Percentiles rank a stretch among this genome's conserved stretches.
Evolutionary conservation across 257 asterid species (phyloP).

Genomic region (Catharanthus roseus): DNA sequence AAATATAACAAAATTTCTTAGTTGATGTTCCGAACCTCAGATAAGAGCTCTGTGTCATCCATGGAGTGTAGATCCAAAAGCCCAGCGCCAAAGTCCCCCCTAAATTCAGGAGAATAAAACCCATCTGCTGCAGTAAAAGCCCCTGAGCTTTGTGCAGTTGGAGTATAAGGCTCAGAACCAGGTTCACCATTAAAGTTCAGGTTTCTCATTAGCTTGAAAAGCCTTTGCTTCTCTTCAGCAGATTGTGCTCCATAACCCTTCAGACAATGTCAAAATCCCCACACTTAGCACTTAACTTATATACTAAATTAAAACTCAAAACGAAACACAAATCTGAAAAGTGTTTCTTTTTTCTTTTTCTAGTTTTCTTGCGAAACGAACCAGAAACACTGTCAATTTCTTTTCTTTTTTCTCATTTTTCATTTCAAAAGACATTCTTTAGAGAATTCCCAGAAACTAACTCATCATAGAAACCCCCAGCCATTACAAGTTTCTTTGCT

Average conservation of each 20-base stretch:
- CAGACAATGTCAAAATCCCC: conserved; percentile 1
- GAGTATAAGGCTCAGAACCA: conserved; percentile 75
- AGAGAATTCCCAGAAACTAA: no score
- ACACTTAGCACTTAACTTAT: background rate
- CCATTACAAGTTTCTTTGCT: background rate
- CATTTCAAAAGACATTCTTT: background rate
- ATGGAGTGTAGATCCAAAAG: conserved; percentile 93
- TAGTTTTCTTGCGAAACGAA: background rate
- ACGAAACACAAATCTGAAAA: background rate
- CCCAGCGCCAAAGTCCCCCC: conserved; percentile 95
- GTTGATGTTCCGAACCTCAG: conserved; percentile 57
- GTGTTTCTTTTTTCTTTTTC: background rate
- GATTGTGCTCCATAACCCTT: conserved; percentile 75
- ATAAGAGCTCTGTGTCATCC: conserved; percentile 98
- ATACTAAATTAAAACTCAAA: background rate
- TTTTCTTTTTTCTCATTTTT: background rate
- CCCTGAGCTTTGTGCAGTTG: conserved; percentile 66
- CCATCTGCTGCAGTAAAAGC: conserved; percentile 63
- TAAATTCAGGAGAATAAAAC: conserved; percentile 72
- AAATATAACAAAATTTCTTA: background rate
- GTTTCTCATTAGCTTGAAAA: conserved; percentile 89
- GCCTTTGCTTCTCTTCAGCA: conserved; percentile 94
- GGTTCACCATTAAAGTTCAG: conserved; percentile 84
- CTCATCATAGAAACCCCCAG: background rate
- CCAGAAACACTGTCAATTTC: background rate